Evolutionary conservation across 1,284 basidiomycete genomes (phyloP).

Genomic region (Ganoderma meredithae): DNA sequence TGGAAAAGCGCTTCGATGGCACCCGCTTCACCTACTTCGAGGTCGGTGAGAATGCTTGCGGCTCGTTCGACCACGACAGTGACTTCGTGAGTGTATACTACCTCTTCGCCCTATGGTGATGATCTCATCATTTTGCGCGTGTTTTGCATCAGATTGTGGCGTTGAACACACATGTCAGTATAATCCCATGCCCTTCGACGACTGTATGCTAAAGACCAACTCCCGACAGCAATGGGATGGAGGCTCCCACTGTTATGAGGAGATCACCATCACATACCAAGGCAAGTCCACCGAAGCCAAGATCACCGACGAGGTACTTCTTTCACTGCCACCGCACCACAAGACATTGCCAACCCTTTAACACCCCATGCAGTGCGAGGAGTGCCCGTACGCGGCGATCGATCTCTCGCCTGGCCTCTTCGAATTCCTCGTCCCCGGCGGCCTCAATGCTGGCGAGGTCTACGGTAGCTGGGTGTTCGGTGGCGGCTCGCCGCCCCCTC

Average conservation of each 20-base stretch:
- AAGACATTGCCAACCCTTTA: neutral
- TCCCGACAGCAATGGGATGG: slow-evolving; percentile 31
- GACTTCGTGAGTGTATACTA: slow-evolving; percentile 44
- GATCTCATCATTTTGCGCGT: neutral
- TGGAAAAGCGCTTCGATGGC: slow-evolving; percentile 36
- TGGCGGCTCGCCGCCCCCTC: slow-evolving; percentile 22
- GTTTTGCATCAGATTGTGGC: slow-evolving; percentile 26
- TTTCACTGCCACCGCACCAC: slow-evolving; percentile 1
- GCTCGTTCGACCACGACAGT: slow-evolving; percentile 32
- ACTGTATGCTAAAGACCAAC: neutral
- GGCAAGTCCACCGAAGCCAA: slow-evolving; percentile 30
- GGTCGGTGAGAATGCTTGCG: slow-evolving; percentile 37
- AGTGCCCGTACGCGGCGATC: slow-evolving; percentile 75
- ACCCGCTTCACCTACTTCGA: slow-evolving; percentile 55
- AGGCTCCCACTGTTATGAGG: slow-evolving; percentile 29
- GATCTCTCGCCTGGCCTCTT: slow-evolving; percentile 86
- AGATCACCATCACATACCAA: slow-evolving; percentile 30
- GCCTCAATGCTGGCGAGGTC: slow-evolving; percentile 35
- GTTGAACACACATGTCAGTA: slow-evolving; percentile 30
- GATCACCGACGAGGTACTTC: slow-evolving; percentile 37
- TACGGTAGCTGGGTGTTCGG: slow-evolving; percentile 35
- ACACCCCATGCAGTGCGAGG: slow-evolving; percentile 60
- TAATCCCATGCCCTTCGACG: neutral
- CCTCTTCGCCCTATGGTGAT: neutral
- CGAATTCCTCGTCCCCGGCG: slow-evolving; percentile 53